Conservation (phyloP, 352 stramenopile species). For the Phytophthora pseudosyringae region DNA sequence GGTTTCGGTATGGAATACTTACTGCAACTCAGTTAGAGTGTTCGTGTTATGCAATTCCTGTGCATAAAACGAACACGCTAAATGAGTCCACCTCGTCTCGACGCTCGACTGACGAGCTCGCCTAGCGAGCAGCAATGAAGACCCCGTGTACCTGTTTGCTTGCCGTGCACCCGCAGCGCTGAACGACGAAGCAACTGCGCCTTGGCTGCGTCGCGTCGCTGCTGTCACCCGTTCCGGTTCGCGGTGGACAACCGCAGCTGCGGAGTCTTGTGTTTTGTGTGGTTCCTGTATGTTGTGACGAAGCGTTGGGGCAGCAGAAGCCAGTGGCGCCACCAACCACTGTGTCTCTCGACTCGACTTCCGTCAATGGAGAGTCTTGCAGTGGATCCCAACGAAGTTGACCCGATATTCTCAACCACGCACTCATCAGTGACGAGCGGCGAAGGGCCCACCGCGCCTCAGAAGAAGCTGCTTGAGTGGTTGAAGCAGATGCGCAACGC, state of each 20-base stretch:
- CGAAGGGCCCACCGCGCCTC: slow-evolving; percentile 14
- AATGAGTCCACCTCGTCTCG: no score
- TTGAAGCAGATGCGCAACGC: slow-evolving; percentile 25
- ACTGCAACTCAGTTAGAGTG: no score
- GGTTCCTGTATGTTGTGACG: background rate
- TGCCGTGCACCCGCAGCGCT: no score
- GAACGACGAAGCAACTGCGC: background rate
- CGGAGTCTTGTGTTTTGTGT: slow-evolving; percentile 1
- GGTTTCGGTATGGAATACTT: background rate
- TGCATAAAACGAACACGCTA: no score
- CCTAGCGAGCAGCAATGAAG: background rate
- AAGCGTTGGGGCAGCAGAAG: slow-evolving; percentile 13
- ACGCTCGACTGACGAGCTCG: background rate
- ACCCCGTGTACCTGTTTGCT: no score
- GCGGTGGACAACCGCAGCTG: slow-evolving; percentile 10
- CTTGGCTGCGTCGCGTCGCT: slow-evolving; percentile 11
- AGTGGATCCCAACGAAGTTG: slow-evolving; percentile 1
- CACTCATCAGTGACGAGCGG: slow-evolving; percentile 16
- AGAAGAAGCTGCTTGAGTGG: slow-evolving; percentile 28
- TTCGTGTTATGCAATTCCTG: no score
- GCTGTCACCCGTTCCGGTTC: slow-evolving; percentile 26
- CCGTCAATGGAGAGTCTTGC: background rate
- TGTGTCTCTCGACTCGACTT: slow-evolving; percentile 33
- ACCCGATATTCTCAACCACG: background rate
- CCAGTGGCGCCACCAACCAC: slow-evolving; percentile 25